Conservation (phyloP, 495 filamentous ascomycete genomes). For the Penicillium goetzii region DNA sequence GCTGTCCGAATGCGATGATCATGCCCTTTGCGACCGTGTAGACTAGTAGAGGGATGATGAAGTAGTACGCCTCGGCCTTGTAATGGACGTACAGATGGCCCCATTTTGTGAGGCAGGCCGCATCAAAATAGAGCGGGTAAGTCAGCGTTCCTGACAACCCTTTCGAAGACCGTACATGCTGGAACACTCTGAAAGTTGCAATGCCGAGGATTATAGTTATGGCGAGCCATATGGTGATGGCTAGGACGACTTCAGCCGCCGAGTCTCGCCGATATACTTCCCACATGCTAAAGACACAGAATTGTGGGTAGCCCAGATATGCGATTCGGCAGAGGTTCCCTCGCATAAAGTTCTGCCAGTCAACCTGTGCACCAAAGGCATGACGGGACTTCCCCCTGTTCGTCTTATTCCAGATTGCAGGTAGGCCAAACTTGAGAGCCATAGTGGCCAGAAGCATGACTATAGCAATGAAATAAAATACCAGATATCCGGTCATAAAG, state of each 20-base stretch:
- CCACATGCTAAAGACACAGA: background rate
- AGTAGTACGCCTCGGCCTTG: background rate
- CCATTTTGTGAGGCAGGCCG: background rate
- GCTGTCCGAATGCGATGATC: background rate
- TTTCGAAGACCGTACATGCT: background rate
- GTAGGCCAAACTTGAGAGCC: background rate
- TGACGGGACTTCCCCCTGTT: background rate
- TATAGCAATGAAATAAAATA: background rate
- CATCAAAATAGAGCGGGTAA: background rate
- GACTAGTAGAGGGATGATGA: background rate
- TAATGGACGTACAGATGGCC: background rate
- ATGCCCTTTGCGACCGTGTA: background rate
- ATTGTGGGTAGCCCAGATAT: background rate
- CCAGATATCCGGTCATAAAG: background rate
- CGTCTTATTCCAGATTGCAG: background rate
- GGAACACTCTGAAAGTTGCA: background rate
- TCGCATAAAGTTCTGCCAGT: background rate
- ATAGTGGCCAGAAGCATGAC: background rate
- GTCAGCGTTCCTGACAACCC: background rate
- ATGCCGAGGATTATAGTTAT: background rate
- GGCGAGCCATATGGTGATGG: background rate
- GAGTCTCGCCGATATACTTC: background rate
- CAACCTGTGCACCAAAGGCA: background rate
- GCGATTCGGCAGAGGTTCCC: background rate
- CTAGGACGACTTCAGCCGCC: background rate